Evolutionary conservation across 1,284 basidiomycete species (phyloP).

Genomic region (Agaricales sp.): DNA sequence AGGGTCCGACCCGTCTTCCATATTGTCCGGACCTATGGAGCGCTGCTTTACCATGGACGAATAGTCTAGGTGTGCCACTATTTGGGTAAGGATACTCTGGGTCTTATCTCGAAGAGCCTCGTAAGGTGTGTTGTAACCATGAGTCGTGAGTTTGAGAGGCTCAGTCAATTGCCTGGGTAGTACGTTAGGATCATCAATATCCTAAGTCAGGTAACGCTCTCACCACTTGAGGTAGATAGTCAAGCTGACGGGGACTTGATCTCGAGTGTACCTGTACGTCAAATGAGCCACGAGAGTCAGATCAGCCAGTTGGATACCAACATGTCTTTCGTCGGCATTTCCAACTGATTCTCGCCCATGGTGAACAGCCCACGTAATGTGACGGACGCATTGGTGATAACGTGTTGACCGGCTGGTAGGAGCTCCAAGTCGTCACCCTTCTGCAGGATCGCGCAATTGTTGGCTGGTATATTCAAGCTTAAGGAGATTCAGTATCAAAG

Average conservation of each 20-base stretch:
- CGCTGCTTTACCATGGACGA: conserved; percentile 56
- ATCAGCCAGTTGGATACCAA: no score
- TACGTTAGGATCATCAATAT: conserved; percentile 9
- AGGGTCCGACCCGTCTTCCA: conserved; percentile 56
- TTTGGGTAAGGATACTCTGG: conserved; percentile 74
- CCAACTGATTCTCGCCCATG: conserved; percentile 69
- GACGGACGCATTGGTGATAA: conserved; percentile 71
- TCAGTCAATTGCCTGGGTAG: conserved; percentile 48
- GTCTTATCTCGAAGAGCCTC: conserved; percentile 76
- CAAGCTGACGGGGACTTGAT: conserved; percentile 75
- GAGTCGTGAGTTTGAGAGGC: conserved; percentile 67
- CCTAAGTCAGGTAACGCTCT: conserved; percentile 4
- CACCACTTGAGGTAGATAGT: conserved; percentile 73
- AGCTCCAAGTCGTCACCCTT: conserved; percentile 70
- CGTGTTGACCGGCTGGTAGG: conserved; percentile 69
- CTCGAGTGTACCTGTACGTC: conserved; percentile 55
- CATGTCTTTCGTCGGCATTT: conserved; percentile 81
- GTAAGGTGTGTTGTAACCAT: conserved; percentile 74
- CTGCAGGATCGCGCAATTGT: conserved; percentile 75
- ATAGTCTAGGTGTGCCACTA: conserved; percentile 58
- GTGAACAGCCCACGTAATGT: conserved; percentile 70
- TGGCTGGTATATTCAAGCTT: conserved; percentile 73
- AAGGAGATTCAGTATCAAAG: neutral
- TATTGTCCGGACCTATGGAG: conserved; percentile 60
- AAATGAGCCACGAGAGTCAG: conserved; percentile 3